Evolutionary conservation across 371 early-diverging fungal species (phyloP).

Genomic region (Pancytospora philotis): DNA sequence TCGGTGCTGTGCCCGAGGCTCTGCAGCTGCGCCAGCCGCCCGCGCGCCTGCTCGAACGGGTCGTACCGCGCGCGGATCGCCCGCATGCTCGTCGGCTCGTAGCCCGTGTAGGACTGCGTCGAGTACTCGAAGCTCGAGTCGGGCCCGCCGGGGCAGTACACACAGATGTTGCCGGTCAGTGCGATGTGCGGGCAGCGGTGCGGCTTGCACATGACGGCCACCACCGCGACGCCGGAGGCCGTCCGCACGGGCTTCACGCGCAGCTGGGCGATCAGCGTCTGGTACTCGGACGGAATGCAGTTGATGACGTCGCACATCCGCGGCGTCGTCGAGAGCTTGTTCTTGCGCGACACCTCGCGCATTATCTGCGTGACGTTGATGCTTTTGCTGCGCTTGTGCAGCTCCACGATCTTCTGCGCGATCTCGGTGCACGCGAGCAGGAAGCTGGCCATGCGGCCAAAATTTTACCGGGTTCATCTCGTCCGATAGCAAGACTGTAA

Average conservation of each 20-base stretch:
- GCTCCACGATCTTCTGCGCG: slow-evolving; percentile 37
- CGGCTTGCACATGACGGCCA: slow-evolving; percentile 99
- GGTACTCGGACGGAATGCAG: slow-evolving; percentile 86
- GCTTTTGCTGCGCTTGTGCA: slow-evolving; percentile 48
- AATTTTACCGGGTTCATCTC: too few relatives aligned
- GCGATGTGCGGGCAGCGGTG: slow-evolving; percentile 99
- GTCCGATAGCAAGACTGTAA: too few relatives aligned
- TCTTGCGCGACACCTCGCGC: slow-evolving; percentile 48
- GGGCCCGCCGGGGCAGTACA: slow-evolving; percentile 97
- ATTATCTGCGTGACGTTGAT: slow-evolving; percentile 47
- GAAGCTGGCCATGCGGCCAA: slow-evolving; percentile 46
- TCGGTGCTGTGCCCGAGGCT: slow-evolving; percentile 87
- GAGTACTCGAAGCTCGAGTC: slow-evolving; percentile 99
- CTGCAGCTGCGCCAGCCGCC: slow-evolving; percentile 84
- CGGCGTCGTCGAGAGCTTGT: slow-evolving; percentile 65
- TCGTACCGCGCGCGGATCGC: slow-evolving; percentile 96
- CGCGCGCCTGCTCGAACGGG: slow-evolving; percentile 88
- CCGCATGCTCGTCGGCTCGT: slow-evolving; percentile 98
- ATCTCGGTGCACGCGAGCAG: slow-evolving; percentile 48
- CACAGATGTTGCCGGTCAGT: slow-evolving; percentile 95
- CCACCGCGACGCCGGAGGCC: slow-evolving; percentile 93
- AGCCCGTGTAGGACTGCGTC: slow-evolving; percentile 98
- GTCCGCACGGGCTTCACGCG: slow-evolving; percentile 94
- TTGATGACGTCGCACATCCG: slow-evolving; percentile 94
- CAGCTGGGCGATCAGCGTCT: slow-evolving; percentile 70